These are phyloP conservation scores for Lactuca saligna DNA, from an alignment of 129 eudicot genomes.

Conservation along the genomic window DNA sequence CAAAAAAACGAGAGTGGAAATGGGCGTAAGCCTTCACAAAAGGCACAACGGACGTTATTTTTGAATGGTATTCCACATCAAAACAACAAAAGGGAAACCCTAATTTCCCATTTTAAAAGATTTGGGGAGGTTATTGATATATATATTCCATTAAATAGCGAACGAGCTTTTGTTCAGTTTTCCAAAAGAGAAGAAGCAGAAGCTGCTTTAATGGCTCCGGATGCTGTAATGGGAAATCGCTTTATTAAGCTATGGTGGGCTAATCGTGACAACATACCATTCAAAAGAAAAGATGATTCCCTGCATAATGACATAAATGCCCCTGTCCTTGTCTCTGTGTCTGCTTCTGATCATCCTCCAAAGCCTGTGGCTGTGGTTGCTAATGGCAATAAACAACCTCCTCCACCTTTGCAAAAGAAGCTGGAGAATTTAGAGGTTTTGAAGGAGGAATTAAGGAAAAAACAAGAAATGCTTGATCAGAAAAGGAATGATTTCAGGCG, in stretches of 20 bases:
- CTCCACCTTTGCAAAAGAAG: constrained; percentile 60
- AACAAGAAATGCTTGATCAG: constrained; percentile 87
- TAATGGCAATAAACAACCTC: constrained; percentile 41
- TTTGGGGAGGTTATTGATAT: constrained; percentile 82
- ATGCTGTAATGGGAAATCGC: constrained; percentile 92
- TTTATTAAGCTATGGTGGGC: constrained; percentile 92
- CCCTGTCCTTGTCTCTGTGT: constrained; percentile 37
- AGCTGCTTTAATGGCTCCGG: constrained; percentile 79
- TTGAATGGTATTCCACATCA: constrained; percentile 73
- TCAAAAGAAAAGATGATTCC: constrained; percentile 49
- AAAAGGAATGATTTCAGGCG: constrained; percentile 66
- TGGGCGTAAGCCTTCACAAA: constrained; percentile 62
- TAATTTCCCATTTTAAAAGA: constrained; percentile 79
- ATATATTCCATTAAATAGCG: constrained; percentile 58
- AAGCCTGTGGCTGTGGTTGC: constrained; percentile 44
- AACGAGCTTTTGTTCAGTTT: constrained; percentile 89
- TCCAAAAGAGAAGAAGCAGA: constrained; percentile 93
- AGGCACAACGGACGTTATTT: constrained; percentile 75
- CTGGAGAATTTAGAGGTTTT: constrained; percentile 67
- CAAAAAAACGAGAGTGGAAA: constrained; percentile 38
- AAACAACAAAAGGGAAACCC: constrained; percentile 64
- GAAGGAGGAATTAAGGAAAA: constrained; percentile 79
- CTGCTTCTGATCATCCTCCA: constrained; percentile 41
- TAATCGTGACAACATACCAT: constrained; percentile 60
- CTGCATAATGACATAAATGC: constrained; percentile 31